phyloP scores from a whole-genome alignment of 371 early-diverging fungal genomes.

The Mortierella sp. region DNA sequence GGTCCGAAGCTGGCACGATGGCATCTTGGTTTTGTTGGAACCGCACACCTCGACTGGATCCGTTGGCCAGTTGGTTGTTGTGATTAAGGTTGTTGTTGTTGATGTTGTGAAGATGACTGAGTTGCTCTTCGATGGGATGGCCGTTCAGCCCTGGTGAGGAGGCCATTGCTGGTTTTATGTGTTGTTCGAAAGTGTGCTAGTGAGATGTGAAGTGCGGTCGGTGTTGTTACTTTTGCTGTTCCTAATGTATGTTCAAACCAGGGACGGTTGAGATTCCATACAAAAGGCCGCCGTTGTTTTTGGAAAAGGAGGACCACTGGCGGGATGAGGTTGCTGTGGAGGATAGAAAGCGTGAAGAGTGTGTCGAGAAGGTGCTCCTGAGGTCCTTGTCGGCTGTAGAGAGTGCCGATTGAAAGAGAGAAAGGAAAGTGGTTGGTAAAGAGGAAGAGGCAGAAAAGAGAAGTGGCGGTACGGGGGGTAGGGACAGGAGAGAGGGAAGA shows the following conservation, averaged over 20 bases:
- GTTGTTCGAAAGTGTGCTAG: background rate
- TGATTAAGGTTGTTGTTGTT: conserved; percentile 5
- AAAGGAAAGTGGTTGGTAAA: conserved; percentile 7
- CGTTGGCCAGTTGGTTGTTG: conserved; percentile 16
- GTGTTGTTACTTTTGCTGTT: background rate
- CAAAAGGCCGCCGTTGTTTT: conserved; percentile 6
- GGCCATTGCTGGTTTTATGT: conserved; percentile 27
- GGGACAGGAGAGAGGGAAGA: background rate
- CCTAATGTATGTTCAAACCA: conserved; percentile 19
- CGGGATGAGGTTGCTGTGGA: conserved; percentile 10
- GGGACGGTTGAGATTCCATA: conserved; percentile 26
- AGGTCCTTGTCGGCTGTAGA: background rate
- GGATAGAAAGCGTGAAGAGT: background rate
- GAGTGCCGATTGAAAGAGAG: too few species aligned
- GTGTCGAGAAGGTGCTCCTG: background rate
- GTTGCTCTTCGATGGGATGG: conserved; percentile 9
- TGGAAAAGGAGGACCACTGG: background rate
- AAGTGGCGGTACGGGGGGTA: too few species aligned
- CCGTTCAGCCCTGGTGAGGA: conserved; percentile 26
- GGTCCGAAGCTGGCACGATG: conserved; percentile 53
- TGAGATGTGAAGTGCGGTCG: too few species aligned
- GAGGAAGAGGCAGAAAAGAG: background rate
- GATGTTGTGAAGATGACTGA: conserved; percentile 7
- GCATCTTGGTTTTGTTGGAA: conserved; percentile 45
- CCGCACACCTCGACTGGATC: conserved; percentile 19